Base-by-base conservation (phyloP, 2,329 filamentous ascomycete genomes). In the Cladobotryum protrusum region DNA sequence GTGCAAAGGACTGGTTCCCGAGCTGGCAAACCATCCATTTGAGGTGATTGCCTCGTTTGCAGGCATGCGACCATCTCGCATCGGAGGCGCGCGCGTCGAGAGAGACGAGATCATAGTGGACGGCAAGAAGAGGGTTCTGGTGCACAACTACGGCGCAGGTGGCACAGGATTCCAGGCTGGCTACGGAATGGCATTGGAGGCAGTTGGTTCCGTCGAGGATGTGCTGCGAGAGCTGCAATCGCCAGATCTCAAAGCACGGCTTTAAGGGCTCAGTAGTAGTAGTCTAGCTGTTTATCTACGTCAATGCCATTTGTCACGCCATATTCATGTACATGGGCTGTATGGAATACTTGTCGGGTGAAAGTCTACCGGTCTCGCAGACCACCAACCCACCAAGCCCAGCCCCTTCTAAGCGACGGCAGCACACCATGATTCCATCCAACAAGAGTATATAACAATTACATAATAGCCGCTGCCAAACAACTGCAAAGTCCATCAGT, bases 61-160 rank as follows among this genome's bases (percentile, higher is more conserved):
- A 0, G 66, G 67, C 4, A 56, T 67, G 8, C 55, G 67, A 11
- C 67, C 67, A 1, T 71, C 67, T 1, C 63, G 67, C 2, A 59
- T 67, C 43, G 74, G 75, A 12, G 67, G 71, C 34, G 67, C 65
- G 35, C 68, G 72, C 2, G 69, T 76, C 15, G 73, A 76, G 56
- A 57, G 74, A 8, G 72, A 73, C 43, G 45, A 55, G 8, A 15
- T 65, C 6, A 17, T 48, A 0, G 55, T 68, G 3, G 50, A 49
- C 2, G 63, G 60, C 5, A 29, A 58, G 36, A 53, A 55, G 14
- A 55, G 59, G 1, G 48, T 52, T 0, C 42, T 69, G 11, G 64
- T 73, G 3, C 71, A 72, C 54, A 72, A 72, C 47, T 73, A 75
- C 53, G 72, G 72, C 5, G 72, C 71, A 5, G 70, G 72, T 1